Conservation (phyloP, 371 early-diverging fungal genomes). For the Chytridiales sp. region DNA sequence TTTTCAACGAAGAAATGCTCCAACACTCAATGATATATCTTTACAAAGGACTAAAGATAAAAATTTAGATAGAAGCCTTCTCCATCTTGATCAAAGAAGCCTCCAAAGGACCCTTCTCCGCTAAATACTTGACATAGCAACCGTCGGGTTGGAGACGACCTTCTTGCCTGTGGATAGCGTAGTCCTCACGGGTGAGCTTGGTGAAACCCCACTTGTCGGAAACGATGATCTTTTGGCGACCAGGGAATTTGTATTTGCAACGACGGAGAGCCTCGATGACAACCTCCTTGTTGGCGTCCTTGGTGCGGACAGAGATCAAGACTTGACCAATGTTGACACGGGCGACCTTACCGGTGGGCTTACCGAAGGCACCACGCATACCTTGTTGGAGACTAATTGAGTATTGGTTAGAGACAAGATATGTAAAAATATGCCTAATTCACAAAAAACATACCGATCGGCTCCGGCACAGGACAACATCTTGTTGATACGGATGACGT, state of each 20-base stretch:
- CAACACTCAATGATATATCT: too few species aligned
- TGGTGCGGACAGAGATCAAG: constrained; percentile 98
- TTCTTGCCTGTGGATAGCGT: constrained; percentile 75
- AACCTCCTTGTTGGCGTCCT: constrained; percentile 91
- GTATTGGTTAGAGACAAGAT: neutral
- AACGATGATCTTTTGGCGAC: constrained; percentile 98
- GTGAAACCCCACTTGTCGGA: constrained; percentile 99
- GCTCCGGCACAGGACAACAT: constrained; percentile 99
- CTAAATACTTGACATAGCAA: constrained; percentile 96
- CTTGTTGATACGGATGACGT: constrained; percentile 99
- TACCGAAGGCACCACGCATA: constrained; percentile 99
- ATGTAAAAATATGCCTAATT: neutral
- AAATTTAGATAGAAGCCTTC: constrained; percentile 12
- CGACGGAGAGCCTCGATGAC: constrained; percentile 99
- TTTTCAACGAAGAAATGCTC: too few species aligned
- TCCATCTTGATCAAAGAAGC: constrained; percentile 54
- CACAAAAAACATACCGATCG: constrained; percentile 62
- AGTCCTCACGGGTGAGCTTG: constrained; percentile 92
- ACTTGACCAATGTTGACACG: constrained; percentile 99
- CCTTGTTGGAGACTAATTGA: constrained; percentile 95
- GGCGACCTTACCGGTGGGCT: constrained; percentile 98
- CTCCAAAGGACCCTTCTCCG: constrained; percentile 83
- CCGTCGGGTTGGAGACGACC: constrained; percentile 93
- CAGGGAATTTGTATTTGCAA: constrained; percentile 99
- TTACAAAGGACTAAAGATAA: too few species aligned